These are phyloP conservation scores for Phytophthora kernoviae DNA, from an alignment of 352 stramenopile genomes.

Conservation along the genomic window DNA sequence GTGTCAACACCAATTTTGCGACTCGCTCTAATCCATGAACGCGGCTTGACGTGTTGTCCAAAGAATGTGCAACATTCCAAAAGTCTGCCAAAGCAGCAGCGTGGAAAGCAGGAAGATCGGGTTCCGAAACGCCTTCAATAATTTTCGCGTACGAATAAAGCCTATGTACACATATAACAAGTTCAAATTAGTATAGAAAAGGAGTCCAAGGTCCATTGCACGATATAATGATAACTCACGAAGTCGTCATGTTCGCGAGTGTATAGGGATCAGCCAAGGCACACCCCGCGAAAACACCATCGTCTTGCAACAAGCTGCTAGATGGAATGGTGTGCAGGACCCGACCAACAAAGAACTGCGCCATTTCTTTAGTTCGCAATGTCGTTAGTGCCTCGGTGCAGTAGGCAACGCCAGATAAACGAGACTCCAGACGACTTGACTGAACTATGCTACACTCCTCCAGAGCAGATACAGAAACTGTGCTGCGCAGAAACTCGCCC, in stretches of 20 bases:
- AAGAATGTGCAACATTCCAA: conserved; percentile 32
- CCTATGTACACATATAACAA: conserved; percentile 6
- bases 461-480: conserved; percentile 21
- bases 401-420: conserved; percentile 40
- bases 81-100: conserved; percentile 32
- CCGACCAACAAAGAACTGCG: conserved; percentile 44
- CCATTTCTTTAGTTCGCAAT: conserved; percentile 26
- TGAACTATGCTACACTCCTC: conserved; percentile 37
- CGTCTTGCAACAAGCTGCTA: conserved; percentile 29
- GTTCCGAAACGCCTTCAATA: conserved; percentile 10
- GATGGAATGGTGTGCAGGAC: conserved; percentile 34
- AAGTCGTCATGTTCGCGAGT: conserved; percentile 18
- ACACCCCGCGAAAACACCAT: conserved; percentile 34
- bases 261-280: conserved; percentile 27
- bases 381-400: conserved; percentile 23
- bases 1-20: conserved; percentile 19
- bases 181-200: conserved; percentile 7
- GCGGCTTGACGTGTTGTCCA: conserved; percentile 19
- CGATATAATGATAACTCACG: conserved; percentile 18
- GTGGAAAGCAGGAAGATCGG: conserved; percentile 12
- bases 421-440: conserved; percentile 38
- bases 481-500: conserved; percentile 42
- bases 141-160: conserved; percentile 23
- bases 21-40: conserved; percentile 17
- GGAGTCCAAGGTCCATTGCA: background rate